Base-by-base conservation (phyloP, 106 monocot species). In the Ottelia alismoides region DNA sequence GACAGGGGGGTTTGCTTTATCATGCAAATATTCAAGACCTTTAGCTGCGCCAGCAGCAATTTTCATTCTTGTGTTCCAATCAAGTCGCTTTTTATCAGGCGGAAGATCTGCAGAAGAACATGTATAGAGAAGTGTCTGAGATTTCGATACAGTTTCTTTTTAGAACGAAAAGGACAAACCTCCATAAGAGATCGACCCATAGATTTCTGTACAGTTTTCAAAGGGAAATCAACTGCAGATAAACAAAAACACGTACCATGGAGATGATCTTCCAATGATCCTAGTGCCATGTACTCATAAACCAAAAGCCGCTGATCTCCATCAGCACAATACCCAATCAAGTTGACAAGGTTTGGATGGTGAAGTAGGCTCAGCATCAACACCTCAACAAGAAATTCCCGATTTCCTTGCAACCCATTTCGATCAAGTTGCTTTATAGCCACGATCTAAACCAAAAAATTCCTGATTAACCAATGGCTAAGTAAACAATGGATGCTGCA, bases 231-330 rank as follows among this genome's bases (percentile, higher is more conserved):
- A 46, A 45, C 12, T 60, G 25, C 25, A 60, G 45, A 26, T 44
- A 19, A 3, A 57, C n/a, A n/a, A n/a, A n/a, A 21, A 47, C 22
- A n/a, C n/a, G 12, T 73, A 64, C 64, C 53, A 43, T 54, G 54
- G 45, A 65, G 65, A 65, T 65, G 65, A 46, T 65, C 65, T 20
- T 65, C 53, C 51, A 65, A 43, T 6, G 65, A 65, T 27, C 65
- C 65, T 52, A 65, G 20, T 22, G 65, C 45, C 65, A 65, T 65
- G 65, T 55, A 65, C 55, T 65, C 65, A 46, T 65, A 65, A 29
- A 65, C 54, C 45, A 65, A 52, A 43, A 65, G 65, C 30, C 65
- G 52, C 27, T 65, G 65, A 22, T 65, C 65, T 55, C 65, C 63
- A 18, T 55, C 65, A 14, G 54, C 54, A 21, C 65, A 65, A 28